Base-by-base conservation (phyloP, 2,329 filamentous ascomycete species). In the Fusarium bactridioides region DNA sequence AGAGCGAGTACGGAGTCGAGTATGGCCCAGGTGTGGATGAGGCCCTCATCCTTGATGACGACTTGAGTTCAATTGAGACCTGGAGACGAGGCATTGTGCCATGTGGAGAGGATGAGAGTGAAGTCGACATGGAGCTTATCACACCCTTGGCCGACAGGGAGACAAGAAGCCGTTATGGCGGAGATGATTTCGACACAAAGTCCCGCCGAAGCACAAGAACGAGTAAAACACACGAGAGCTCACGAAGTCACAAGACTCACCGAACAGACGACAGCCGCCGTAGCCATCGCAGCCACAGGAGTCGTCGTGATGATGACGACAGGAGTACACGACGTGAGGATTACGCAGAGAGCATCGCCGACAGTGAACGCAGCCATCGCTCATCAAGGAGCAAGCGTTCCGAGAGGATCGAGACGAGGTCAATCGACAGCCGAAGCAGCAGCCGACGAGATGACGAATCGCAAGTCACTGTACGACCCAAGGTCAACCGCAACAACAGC, bases 61-160 rank as follows among this genome's bases (percentile, higher is more conserved):
- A 89, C 72, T 79, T 90, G 25, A 89, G 87, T 81, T 83, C 83
- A 25, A 90, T 90, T 51, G 88, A 90, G 77, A 83, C 81, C 1
- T 90, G 88, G 88, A 83, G 87, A 12, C 82, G 88, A n/a, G 88
- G 88, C 33, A 89, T 90, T 70, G 76, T 82, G 63, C 82, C 85
- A 1, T 82, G 79, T 35, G 84, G 83, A 56, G 85, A 84, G 33
- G 84, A 84, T 43, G 85, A 84, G 64, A 83, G 77, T 40, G 86
- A 84, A 18, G 87, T 84, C 16, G 87, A 89, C 53, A 75, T 87
- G 29, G 88, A 90, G 78, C 83, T 90, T 66, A 90, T 90, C 75
- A 89, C 86, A 53, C 88, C 87, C 5, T 81, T 84, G 76, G 88
- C 88, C 10, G 84, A 87, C 63, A 84, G 84, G 13, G 85, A 84